Base-by-base conservation (phyloP, 352 stramenopile species). In the Phytopythium chamaehyphon region DNA sequence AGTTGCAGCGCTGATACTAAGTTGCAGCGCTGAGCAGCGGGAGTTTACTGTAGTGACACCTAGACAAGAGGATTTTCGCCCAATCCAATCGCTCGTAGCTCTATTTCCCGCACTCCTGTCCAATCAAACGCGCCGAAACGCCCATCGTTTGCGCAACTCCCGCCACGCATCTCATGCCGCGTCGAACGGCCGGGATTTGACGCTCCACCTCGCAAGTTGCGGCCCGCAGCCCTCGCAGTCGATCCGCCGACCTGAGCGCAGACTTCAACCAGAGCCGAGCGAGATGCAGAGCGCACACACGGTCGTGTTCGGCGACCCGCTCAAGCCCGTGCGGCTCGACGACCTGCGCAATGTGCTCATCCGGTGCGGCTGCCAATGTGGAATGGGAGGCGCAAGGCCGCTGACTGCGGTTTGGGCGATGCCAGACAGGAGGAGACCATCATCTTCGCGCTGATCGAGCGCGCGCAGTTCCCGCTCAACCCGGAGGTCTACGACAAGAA, bases 371-470 rank as follows among this genome's bases (percentile, higher is more conserved):
- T 5, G 5, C 28, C 28, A 9, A 33, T 9, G n/a, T n/a, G n/a
- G n/a, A n/a, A n/a, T n/a, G n/a, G n/a, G n/a, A n/a, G n/a, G n/a
- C n/a, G n/a, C n/a, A n/a, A n/a, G n/a, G n/a, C n/a, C n/a, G n/a
- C n/a, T n/a, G n/a, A n/a, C n/a, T n/a, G n/a, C n/a, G n/a, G n/a
- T n/a, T n/a, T n/a, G 46, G 31, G 35, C 23, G 19, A 52, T 19
- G 2, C 9, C 59, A 88, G 82, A 21, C 87, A 96, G 63, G 93
- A 99, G 69, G 97, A 99, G 76, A 99, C 96, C 1, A 99, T 99
- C 64, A 99, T 99, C 71, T 99, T 99, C 68, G 94, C 96, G n/a
- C 65, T 99, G 18, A 99, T 99, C 63, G 97, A 99, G 71, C 83
- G 97, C 50, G 85, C 96, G 15, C 95, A 99, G 66, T 99, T 98